Evolutionary conservation across 2,329 filamentous ascomycete species (phyloP), one percentile per base, ranked within the genome.

Genomic region (Onygenales sp.): DNA sequence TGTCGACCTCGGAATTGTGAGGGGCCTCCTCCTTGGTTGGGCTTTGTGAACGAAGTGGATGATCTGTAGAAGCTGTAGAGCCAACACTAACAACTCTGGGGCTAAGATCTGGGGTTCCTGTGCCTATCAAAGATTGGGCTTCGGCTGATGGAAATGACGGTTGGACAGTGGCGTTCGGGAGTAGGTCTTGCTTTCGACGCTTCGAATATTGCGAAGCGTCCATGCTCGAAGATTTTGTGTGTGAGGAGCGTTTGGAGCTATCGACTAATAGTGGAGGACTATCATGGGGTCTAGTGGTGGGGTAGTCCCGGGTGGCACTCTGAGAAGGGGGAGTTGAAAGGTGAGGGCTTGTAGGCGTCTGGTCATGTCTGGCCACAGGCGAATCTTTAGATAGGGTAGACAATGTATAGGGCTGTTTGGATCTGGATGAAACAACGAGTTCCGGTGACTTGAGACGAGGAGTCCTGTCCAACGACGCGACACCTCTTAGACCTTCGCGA

Each of bases 381-480:
- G 65, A 57, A 17, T 69, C 67, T 27, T 57, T 64, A 42, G 68
- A 35, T 8, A 70, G 43, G 61, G 66, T 21, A 62, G 65, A 60
- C 64, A 41, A 56, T 47, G 41, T 55, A 27, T 35, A 60, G 54
- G 13, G 56, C 48, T 31, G 57, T 54, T 39, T 54, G 43, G 44
- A 48, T 60, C 8, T 51, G 10, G 56, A 49, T 14, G 54, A 52
- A 33, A 54, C 46, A 8, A 54, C 17, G 33, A 36, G 42, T 21
- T 56, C 55, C 7, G 44, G 52, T 13, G 50, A 50, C 35, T 33
- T 54, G 50, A 27, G n/a, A 47, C 27, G 39, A 32, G 14, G 43
- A 17, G 21, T 13, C 17, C 41, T 49, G 6, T 49, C 47, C 2
- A 17, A 49, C 7, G 43, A 33, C 4, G 43, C 35, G 17, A 42